Evolutionary conservation across 352 stramenopile species (phyloP).

Genomic region (Globisporangium spinosum): DNA sequence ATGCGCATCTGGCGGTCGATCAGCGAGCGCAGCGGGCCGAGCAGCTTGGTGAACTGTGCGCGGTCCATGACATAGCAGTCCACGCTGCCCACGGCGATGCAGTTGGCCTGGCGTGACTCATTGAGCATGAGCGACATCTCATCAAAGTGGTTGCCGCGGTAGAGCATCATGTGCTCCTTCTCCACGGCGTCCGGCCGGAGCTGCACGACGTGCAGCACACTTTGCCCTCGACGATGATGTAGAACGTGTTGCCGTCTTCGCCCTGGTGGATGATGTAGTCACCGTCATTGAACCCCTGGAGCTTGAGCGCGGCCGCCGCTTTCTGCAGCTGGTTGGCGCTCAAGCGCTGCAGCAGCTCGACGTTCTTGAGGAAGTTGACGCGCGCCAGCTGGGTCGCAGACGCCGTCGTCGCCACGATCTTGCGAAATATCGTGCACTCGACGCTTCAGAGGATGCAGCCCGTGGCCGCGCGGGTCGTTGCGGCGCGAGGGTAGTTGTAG

Average conservation of each 20-base stretch:
- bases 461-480: constrained; percentile 88
- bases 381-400: constrained; percentile 68
- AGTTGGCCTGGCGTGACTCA: constrained; percentile 84
- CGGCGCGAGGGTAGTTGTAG: constrained; percentile 94
- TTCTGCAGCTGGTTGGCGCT: constrained; percentile 83
- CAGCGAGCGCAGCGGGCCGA: constrained; percentile 67
- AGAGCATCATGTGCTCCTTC: constrained; percentile 76
- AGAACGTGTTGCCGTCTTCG: constrained; percentile 95
- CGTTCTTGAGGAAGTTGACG: constrained; percentile 92
- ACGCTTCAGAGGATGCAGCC: constrained; percentile 91
- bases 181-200: constrained; percentile 42
- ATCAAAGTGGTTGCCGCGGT: constrained; percentile 85
- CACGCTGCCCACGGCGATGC: constrained; percentile 67
- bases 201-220: constrained; percentile 73
- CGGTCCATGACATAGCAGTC: constrained; percentile 92
- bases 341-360: constrained; percentile 90
- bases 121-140: constrained; percentile 87
- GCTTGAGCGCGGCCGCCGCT: constrained; percentile 79
- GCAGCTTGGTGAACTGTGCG: constrained; percentile 83
- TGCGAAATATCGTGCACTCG: constrained; percentile 84
- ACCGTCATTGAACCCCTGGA: constrained; percentile 83
- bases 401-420: constrained; percentile 79
- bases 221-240: constrained; percentile 94
- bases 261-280: constrained; percentile 94
- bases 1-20: constrained; percentile 91